A percentile compares a stretch with the other conserved stretches of the same genome.
These are phyloP conservation scores for Amaranthus hypochondriacus DNA, from an alignment of 148 eudicot genomes.

Conservation along the genomic window DNA sequence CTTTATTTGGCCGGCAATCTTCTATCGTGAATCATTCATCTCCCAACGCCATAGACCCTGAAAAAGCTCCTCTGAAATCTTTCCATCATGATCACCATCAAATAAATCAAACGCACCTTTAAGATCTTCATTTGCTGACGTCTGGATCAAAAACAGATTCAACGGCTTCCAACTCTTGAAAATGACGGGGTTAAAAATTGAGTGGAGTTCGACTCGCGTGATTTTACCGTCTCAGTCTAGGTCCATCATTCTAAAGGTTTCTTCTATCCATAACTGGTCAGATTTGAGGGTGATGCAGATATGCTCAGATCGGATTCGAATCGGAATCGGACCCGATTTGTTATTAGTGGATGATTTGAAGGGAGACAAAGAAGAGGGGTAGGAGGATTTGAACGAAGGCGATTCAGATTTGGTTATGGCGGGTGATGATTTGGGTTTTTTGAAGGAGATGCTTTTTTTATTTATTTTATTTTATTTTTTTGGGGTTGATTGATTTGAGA, in stretches of 20 bases:
- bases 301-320: conserved; percentile 20
- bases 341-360: conserved; percentile 13
- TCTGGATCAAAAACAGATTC: too few species aligned
- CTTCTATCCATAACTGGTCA: neutral
- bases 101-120: too few species aligned
- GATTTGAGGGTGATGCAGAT: conserved; percentile 25
- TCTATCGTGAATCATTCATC: conserved; percentile 64
- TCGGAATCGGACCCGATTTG: neutral
- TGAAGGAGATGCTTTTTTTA: conserved; percentile 32
- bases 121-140: too few species aligned
- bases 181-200: conserved; percentile 18
- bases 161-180: too few species aligned
- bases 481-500: conserved; percentile 32
- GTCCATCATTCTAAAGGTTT: conserved; percentile 57
- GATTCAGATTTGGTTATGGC: conserved; percentile 50
- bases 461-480: too few species aligned
- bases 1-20: conserved; percentile 37
- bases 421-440: conserved; percentile 27
- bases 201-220: conserved; percentile 36
- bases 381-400: conserved; percentile 31
- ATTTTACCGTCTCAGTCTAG: conserved; percentile 65
- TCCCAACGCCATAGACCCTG: conserved; percentile 48
- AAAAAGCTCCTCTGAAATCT: conserved; percentile 61
- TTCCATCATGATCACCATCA: conserved; percentile 50
- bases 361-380: conserved; percentile 29